These are phyloP conservation scores for Neurospora tetrasperma DNA, from an alignment of 495 filamentous ascomycete genomes.

Conservation along the genomic window DNA sequence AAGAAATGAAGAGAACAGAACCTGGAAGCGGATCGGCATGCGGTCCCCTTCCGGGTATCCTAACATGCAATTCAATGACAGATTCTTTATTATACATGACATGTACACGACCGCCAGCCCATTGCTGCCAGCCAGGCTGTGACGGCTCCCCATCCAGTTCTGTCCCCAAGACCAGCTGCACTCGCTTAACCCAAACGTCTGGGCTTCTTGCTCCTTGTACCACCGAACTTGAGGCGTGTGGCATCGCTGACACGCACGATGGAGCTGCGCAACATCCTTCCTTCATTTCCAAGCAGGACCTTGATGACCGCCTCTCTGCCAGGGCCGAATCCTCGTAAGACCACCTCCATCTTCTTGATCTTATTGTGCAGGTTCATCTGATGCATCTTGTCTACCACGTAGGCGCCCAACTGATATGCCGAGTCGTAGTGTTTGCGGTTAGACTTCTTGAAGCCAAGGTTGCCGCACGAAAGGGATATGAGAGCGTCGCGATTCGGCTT, in stretches of 20 bases:
- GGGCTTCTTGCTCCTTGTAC: constrained; percentile 69
- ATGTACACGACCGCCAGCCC: constrained; percentile 10
- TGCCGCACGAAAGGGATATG: constrained; percentile 65
- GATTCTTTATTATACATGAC: constrained; percentile 15
- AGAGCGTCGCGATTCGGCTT: constrained; percentile 67
- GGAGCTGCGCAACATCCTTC: constrained; percentile 55
- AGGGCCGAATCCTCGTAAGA: constrained; percentile 69
- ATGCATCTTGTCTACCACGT: constrained; percentile 66
- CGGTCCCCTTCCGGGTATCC: background rate
- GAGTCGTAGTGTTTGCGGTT: constrained; percentile 75
- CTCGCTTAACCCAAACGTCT: constrained; percentile 65
- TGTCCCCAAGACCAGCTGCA: background rate
- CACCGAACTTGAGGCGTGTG: constrained; percentile 90
- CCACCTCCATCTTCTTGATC: constrained; percentile 61
- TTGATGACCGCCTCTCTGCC: constrained; percentile 85
- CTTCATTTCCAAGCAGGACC: constrained; percentile 77
- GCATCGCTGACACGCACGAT: constrained; percentile 69
- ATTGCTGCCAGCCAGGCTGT: background rate
- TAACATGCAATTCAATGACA: background rate
- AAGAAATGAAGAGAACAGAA: background rate
- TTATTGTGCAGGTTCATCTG: constrained; percentile 53
- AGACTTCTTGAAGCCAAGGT: constrained; percentile 77
- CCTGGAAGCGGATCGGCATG: background rate
- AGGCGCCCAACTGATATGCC: constrained; percentile 79
- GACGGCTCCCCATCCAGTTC: background rate